Percentiles rank a stretch among this genome's conserved stretches.
Conservation (phyloP, 2,329 filamentous ascomycete species). For the Fusarium nisikadoi region DNA sequence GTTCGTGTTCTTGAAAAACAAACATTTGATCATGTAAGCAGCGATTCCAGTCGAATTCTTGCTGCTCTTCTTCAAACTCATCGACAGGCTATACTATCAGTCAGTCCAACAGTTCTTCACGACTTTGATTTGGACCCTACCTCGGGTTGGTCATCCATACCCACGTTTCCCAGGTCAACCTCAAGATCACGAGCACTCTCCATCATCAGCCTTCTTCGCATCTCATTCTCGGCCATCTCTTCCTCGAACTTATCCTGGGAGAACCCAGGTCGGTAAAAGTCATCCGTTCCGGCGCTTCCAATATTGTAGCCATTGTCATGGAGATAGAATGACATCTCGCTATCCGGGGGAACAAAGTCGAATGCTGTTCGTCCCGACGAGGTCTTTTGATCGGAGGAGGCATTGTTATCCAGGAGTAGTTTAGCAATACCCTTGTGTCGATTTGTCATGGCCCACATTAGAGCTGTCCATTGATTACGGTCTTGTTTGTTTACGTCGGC, state of each 20-base stretch:
- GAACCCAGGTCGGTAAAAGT: conserved; percentile 94
- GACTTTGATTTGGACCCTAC: conserved; percentile 58
- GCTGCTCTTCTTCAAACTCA: conserved; percentile 86
- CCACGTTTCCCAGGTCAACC: conserved; percentile 94
- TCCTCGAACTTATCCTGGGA: conserved; percentile 95
- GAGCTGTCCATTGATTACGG: conserved; percentile 93
- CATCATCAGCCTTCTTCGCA: conserved; percentile 98
- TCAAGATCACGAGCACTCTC: conserved; percentile 97
- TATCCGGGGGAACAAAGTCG: conserved; percentile 94
- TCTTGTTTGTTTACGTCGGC: conserved; percentile 94
- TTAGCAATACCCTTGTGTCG: conserved; percentile 96
- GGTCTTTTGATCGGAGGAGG: conserved; percentile 95
- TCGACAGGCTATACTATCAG: conserved; percentile 67
- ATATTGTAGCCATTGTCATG: conserved; percentile 94
- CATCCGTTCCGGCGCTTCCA: conserved; percentile 81
- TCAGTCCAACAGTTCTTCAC: neutral
- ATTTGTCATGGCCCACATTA: conserved; percentile 99
- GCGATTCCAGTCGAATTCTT: conserved; percentile 95
- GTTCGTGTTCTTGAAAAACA: conserved; percentile 94
- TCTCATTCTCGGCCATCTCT: conserved; percentile 95
- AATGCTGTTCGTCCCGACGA: conserved; percentile 93
- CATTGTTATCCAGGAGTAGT: conserved; percentile 88
- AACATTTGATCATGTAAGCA: conserved; percentile 99
- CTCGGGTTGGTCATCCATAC: conserved; percentile 95
- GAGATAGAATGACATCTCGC: conserved; percentile 95